Conservation (phyloP, 208 protist species). For the Leishmania gerbilli region DNA sequence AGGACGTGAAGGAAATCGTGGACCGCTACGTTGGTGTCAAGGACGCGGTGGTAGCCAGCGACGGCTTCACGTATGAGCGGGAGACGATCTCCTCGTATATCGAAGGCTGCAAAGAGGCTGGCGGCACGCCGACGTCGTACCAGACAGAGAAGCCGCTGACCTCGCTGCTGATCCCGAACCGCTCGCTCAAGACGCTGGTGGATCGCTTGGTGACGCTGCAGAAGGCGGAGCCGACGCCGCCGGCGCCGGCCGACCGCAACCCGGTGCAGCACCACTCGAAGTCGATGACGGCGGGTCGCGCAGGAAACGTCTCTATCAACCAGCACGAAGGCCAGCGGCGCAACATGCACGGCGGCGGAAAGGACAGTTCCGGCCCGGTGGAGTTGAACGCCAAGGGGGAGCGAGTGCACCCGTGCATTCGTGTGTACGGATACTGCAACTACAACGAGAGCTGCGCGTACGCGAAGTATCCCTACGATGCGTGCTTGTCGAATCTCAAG, state of each 20-base stretch:
- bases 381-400: constrained; percentile 61
- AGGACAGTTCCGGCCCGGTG: constrained; percentile 24
- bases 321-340: constrained; percentile 20
- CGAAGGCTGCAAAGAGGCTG: constrained; percentile 47
- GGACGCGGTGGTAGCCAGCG: constrained; percentile 88
- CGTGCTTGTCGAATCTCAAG: constrained; percentile 89
- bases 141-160: constrained; percentile 70
- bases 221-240: constrained; percentile 23
- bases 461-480: constrained; percentile 88
- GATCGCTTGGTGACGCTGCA: constrained; percentile 53
- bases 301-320: background rate
- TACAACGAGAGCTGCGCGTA: constrained; percentile 87
- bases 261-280: constrained; percentile 13
- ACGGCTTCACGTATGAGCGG: constrained; percentile 93
- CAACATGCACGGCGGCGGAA: constrained; percentile 24
- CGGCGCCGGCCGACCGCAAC: constrained; percentile 6
- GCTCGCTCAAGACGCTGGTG: constrained; percentile 77
- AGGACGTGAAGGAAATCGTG: constrained; percentile 59
- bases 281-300: background rate
- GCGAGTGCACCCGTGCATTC: constrained; percentile 85
- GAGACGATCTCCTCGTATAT: constrained; percentile 81
- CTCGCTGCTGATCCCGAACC: constrained; percentile 77
- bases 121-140: constrained; percentile 67
- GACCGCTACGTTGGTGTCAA: constrained; percentile 70
- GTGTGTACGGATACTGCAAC: constrained; percentile 91